phyloP scores from a whole-genome alignment of 2,329 filamentous ascomycete genomes.

The Emericellopsis cladophorae region DNA sequence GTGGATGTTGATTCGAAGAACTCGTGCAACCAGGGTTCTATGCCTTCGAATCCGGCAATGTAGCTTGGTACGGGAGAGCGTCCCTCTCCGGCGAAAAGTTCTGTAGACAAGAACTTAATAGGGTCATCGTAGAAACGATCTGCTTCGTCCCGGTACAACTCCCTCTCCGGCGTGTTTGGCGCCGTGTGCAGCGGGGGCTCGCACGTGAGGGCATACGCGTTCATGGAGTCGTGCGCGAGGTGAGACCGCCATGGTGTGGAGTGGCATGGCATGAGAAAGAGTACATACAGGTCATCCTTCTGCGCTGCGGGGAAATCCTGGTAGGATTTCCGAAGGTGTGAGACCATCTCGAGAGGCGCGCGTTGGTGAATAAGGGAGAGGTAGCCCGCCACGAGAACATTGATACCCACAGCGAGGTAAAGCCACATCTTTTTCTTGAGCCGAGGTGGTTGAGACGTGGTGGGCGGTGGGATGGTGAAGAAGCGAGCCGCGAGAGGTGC shows the following conservation, averaged over 20 bases:
- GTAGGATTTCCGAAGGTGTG: constrained; percentile 65
- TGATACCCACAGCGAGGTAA: constrained; percentile 45
- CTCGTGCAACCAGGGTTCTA: constrained; percentile 31
- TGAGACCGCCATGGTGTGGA: constrained; percentile 91
- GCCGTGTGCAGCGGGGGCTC: constrained; percentile 67
- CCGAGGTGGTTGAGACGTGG: constrained; percentile 13
- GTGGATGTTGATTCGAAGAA: constrained; percentile 27
- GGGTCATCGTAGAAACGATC: constrained; percentile 74
- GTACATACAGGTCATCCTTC: constrained; percentile 44
- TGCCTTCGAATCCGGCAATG: constrained; percentile 48
- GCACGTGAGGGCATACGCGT: constrained; percentile 78
- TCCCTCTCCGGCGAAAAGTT: constrained; percentile 29
- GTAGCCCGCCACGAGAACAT: constrained; percentile 61
- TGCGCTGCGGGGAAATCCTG: constrained; percentile 36
- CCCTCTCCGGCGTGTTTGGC: constrained; percentile 47
- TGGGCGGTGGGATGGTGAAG: constrained; percentile 33
- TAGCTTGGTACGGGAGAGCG: constrained; percentile 30
- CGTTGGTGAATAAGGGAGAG: constrained; percentile 67
- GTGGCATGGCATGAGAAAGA: constrained; percentile 93
- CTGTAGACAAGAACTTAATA: constrained; percentile 36
- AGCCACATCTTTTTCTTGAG: constrained; percentile 45
- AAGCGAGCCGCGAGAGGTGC: constrained; percentile 54
- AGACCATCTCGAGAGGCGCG: constrained; percentile 62
- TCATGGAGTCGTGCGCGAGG: constrained; percentile 60
- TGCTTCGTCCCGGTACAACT: constrained; percentile 72